Percentiles rank a stretch among this genome's conserved stretches.
Evolutionary conservation across 129 eudicot genomes (phyloP).

Genomic region (Lactuca saligna): DNA sequence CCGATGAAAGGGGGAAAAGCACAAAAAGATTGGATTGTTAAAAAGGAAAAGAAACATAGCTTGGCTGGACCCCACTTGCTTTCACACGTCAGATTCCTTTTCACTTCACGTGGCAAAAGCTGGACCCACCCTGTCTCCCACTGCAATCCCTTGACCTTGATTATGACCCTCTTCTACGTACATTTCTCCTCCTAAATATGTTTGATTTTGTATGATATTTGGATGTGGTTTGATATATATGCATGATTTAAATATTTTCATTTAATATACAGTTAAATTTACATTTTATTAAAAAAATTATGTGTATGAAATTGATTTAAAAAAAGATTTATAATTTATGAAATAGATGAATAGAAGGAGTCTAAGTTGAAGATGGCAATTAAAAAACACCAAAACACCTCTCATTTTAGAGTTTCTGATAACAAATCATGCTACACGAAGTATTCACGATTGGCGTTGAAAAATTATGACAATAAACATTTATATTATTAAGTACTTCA

Average conservation of each 20-base stretch:
- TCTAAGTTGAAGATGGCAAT: background rate
- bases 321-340: no score
- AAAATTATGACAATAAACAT: no score
- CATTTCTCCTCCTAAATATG: background rate
- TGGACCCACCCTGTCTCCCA: constrained; percentile 48
- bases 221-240: background rate
- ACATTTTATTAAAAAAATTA: no score
- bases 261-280: no score
- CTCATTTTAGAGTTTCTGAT: no score
- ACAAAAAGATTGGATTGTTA: constrained; percentile 67
- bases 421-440: no score
- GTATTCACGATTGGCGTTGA: no score
- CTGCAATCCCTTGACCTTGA: background rate
- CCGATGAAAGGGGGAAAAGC: constrained; percentile 59
- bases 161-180: background rate
- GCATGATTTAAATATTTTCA: no score
- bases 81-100: constrained; percentile 47
- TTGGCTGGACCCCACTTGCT: constrained; percentile 39
- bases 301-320: background rate
- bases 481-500: no score
- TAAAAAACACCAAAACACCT: no score
- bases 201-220: no score
- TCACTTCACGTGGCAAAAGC: constrained; percentile 75
- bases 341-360: background rate
- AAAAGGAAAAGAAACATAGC: constrained; percentile 55